Conservation (phyloP, 148 eudicot genomes). For the Rhododendron williamsianum region DNA sequence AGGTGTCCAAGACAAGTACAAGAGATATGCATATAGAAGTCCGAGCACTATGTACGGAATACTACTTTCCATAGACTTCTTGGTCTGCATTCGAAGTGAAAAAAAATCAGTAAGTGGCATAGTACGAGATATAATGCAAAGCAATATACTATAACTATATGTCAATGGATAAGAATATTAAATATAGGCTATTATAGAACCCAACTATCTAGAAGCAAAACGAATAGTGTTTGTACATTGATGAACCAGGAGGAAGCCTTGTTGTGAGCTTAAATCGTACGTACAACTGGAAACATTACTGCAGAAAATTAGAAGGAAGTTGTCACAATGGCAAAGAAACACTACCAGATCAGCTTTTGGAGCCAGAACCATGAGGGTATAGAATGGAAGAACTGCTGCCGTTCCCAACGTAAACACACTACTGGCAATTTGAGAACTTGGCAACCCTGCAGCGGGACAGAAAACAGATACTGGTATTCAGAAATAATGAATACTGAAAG, state of each 20-base stretch:
- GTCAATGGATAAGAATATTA: background rate
- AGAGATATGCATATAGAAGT: conserved; percentile 60
- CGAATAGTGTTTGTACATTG: background rate
- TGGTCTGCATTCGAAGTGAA: conserved; percentile 53
- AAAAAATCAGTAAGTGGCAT: background rate
- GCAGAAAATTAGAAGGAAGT: background rate
- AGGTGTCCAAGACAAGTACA: conserved; percentile 92
- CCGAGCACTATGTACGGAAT: conserved; percentile 71
- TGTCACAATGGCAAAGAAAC: conserved; percentile 9
- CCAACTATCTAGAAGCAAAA: too few species aligned
- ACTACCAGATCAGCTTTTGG: conserved; percentile 78
- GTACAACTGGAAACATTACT: too few species aligned
- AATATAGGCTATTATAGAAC: too few species aligned
- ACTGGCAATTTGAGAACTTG: conserved; percentile 55
- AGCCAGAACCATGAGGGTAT: conserved; percentile 87
- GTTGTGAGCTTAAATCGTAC: background rate
- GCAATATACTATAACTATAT: background rate
- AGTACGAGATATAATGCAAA: background rate
- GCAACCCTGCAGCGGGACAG: conserved; percentile 39
- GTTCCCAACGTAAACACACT: conserved; percentile 78
- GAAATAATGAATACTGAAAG: background rate
- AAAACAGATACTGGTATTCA: background rate
- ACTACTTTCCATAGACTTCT: conserved; percentile 62
- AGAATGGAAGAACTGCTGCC: conserved; percentile 83
- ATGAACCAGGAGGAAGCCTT: background rate